Conservation (phyloP, 805 yeast species). For the Kodamaea jinghongensis region DNA sequence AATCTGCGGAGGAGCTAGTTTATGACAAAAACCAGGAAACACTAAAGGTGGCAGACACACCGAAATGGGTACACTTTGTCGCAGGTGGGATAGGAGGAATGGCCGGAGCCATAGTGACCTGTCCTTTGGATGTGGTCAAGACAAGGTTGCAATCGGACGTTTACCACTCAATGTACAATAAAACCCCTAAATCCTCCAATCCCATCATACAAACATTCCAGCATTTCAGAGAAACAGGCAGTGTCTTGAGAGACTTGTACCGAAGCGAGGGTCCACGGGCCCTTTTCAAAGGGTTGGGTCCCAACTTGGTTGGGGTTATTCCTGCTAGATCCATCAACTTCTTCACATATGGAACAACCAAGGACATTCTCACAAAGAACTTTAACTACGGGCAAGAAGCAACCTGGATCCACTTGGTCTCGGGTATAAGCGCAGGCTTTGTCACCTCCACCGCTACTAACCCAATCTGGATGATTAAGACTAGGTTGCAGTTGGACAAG, state of each 20-base stretch:
- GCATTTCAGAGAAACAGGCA: constrained; percentile 81
- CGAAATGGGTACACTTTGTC: constrained; percentile 73
- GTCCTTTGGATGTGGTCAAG: constrained; percentile 95
- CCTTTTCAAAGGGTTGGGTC: constrained; percentile 91
- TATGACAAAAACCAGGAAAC: constrained; percentile 7
- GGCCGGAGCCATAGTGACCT: constrained; percentile 93
- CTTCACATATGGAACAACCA: constrained; percentile 93
- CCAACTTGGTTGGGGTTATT: constrained; percentile 94
- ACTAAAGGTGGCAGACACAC: constrained; percentile 7
- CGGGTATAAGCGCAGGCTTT: constrained; percentile 91
- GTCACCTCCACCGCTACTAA: constrained; percentile 95
- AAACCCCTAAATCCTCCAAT: constrained; percentile 37
- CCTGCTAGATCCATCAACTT: constrained; percentile 97
- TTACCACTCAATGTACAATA: constrained; percentile 56
- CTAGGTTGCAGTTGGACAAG: constrained; percentile 89
- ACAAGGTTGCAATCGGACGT: constrained; percentile 92
- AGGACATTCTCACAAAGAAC: constrained; percentile 63
- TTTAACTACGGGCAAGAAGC: constrained; percentile 76
- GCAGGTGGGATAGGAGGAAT: constrained; percentile 95
- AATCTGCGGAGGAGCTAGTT: constrained; percentile 33
- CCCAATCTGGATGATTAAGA: constrained; percentile 96
- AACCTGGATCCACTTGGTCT: constrained; percentile 77
- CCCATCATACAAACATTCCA: constrained; percentile 48
- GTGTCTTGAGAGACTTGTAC: constrained; percentile 68
- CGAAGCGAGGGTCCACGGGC: constrained; percentile 79